Conservation (phyloP, 495 filamentous ascomycete genomes). For the Baudoinia panamericana region DNA sequence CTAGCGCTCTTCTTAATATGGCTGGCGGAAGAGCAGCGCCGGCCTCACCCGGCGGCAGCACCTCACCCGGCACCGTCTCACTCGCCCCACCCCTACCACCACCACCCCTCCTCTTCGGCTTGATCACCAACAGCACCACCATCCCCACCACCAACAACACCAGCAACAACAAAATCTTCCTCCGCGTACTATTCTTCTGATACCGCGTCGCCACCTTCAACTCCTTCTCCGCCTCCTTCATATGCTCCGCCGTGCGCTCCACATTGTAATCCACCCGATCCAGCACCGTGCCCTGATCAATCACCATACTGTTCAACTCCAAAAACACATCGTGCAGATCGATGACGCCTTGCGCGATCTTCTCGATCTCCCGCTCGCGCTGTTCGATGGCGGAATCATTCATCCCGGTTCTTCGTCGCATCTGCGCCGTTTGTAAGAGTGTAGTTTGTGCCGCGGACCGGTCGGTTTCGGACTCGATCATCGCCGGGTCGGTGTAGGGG, state of each 20-base stretch:
- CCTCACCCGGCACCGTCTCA: not conserved
- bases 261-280: conserved; percentile 98
- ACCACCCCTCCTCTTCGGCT: conserved; percentile 42
- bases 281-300: conserved; percentile 95
- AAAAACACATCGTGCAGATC: conserved; percentile 93
- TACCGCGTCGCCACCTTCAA: conserved; percentile 74
- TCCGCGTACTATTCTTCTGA: conserved; percentile 74
- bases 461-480: conserved; percentile 83
- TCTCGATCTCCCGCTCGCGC: conserved; percentile 91
- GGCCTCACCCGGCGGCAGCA: no score
- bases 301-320: conserved; percentile 90
- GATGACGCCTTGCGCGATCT: conserved; percentile 95
- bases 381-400: conserved; percentile 82
- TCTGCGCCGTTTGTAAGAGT: conserved; percentile 55
- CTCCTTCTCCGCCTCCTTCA: conserved; percentile 86
- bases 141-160: conserved; percentile 68
- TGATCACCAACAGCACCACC: conserved; percentile 74
- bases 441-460: conserved; percentile 83
- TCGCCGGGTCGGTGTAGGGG: conserved; percentile 61
- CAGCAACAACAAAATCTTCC: conserved; percentile 82
- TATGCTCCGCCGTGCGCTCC: conserved; percentile 76
- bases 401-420: conserved; percentile 52
- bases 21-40: no score
- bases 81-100: not conserved
- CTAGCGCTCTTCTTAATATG: no score